These are phyloP conservation scores for Amanita pallidorosea DNA, from an alignment of 768 basidiomycete species.

Conservation along the genomic window DNA sequence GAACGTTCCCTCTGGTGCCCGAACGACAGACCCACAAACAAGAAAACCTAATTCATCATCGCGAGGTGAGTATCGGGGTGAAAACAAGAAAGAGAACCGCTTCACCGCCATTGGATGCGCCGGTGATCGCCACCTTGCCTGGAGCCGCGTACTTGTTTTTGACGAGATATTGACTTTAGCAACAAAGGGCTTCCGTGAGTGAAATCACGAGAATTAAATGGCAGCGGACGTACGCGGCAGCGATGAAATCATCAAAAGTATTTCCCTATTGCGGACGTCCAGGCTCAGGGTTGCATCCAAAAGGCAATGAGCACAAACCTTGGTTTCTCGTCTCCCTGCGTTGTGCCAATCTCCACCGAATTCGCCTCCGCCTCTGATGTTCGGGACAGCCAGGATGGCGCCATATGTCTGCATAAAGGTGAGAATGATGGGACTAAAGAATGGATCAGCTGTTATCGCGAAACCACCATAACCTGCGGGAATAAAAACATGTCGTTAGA, in stretches of 20 bases:
- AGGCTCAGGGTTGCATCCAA: background rate
- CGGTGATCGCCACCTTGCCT: conserved; percentile 67
- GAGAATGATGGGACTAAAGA: conserved; percentile 60
- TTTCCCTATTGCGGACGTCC: conserved; percentile 73
- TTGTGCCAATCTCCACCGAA: conserved; percentile 83
- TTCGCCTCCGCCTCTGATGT: conserved; percentile 61
- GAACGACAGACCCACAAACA: conserved; percentile 66
- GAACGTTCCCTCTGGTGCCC: conserved; percentile 62
- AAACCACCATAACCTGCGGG: conserved; percentile 69
- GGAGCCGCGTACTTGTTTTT: conserved; percentile 56
- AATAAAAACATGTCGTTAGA: background rate
- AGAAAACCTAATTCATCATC: conserved; percentile 41
- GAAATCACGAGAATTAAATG: too few relatives aligned
- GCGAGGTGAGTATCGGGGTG: background rate
- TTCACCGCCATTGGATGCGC: conserved; percentile 71
- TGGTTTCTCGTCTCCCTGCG: conserved; percentile 57
- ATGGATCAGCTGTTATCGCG: conserved; percentile 50
- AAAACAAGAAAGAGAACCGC: conserved; percentile 7
- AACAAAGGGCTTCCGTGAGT: too few relatives aligned
- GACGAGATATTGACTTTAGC: conserved; percentile 54
- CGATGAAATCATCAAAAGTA: conserved; percentile 76
- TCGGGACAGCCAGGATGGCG: conserved; percentile 50
- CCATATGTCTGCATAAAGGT: conserved; percentile 67
- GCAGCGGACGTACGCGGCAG: conserved; percentile 39
- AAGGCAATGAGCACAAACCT: conserved; percentile 27